Percentiles rank a stretch among this genome's conserved stretches.
These are phyloP conservation scores for Saccharomycodes ludwigii DNA, from an alignment of 805 yeast genomes.

Conservation along the genomic window DNA sequence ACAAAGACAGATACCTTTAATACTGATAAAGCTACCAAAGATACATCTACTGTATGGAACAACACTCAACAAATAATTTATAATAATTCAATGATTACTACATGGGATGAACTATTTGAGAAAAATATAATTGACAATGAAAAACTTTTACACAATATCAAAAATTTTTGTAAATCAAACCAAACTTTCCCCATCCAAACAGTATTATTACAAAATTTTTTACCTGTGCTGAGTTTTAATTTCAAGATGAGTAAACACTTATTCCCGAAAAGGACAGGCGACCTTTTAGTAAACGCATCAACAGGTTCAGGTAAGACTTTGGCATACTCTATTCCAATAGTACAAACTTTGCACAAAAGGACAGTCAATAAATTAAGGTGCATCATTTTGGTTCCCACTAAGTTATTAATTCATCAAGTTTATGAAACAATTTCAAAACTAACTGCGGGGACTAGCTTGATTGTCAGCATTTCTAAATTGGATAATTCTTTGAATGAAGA, in stretches of 20 bases:
- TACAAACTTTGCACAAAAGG: conserved; percentile 52
- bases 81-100: conserved; percentile 16
- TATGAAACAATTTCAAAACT: conserved; percentile 46
- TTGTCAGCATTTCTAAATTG: conserved; percentile 41
- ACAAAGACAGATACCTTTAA: conserved; percentile 24
- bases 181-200: conserved; percentile 24
- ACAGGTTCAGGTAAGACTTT: conserved; percentile 96
- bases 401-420: conserved; percentile 77
- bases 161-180: conserved; percentile 15
- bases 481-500: conserved; percentile 54
- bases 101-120: conserved; percentile 7
- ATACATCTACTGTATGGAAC: conserved; percentile 24
- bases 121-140: conserved; percentile 11
- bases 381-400: conserved; percentile 78
- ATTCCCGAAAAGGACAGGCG: conserved; percentile 51
- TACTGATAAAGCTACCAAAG: conserved; percentile 32
- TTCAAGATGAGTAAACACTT: conserved; percentile 19
- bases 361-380: conserved; percentile 65
- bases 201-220: conserved; percentile 14
- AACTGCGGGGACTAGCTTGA: conserved; percentile 52
- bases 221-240: conserved; percentile 17
- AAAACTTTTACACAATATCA: conserved; percentile 23
- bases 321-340: conserved; percentile 75
- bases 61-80: conserved; percentile 18
- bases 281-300: conserved; percentile 79